Percentiles rank a stretch among this genome's conserved stretches.
These are phyloP conservation scores for Mrakiaceae sp. DNA, from an alignment of 1,284 basidiomycete genomes.

Conservation along the genomic window DNA sequence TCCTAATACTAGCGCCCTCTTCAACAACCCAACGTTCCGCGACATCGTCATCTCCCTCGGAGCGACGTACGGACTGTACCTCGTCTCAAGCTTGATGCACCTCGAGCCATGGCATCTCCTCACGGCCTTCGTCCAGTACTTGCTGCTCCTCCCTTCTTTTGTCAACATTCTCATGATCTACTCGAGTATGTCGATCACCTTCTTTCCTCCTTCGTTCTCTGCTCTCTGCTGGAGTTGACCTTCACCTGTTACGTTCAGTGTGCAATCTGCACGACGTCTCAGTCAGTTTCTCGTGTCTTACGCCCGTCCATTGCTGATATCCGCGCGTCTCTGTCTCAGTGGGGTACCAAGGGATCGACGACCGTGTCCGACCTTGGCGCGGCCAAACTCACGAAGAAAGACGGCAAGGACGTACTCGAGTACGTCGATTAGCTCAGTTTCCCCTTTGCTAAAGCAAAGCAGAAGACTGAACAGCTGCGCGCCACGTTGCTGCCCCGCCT, in stretches of 20 bases:
- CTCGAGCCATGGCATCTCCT: constrained; percentile 91
- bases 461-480: background rate
- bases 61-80: constrained; percentile 81
- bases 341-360: constrained; percentile 10
- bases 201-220: background rate
- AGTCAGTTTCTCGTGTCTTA: constrained; percentile 36
- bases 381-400: constrained; percentile 71
- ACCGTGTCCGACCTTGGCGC: constrained; percentile 26
- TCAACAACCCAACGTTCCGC: constrained; percentile 55
- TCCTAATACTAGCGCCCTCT: too few relatives aligned
- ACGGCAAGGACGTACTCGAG: constrained; percentile 56
- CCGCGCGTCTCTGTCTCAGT: background rate
- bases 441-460: background rate
- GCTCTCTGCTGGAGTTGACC: constrained; percentile 46
- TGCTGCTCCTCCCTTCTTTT: constrained; percentile 42
- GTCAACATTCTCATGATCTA: constrained; percentile 65
- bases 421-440: constrained; percentile 34
- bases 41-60: constrained; percentile 74
- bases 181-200: constrained; percentile 18
- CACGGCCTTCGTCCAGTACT: constrained; percentile 43
- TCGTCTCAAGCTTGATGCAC: constrained; percentile 73
- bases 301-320: background rate
- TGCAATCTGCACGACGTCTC: constrained; percentile 78
- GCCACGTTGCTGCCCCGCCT: background rate
- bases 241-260: constrained; percentile 50